Evolutionary conservation across 202 grass and related monocot genomes (phyloP).

Genomic region (Brachypodium distachyon): DNA sequence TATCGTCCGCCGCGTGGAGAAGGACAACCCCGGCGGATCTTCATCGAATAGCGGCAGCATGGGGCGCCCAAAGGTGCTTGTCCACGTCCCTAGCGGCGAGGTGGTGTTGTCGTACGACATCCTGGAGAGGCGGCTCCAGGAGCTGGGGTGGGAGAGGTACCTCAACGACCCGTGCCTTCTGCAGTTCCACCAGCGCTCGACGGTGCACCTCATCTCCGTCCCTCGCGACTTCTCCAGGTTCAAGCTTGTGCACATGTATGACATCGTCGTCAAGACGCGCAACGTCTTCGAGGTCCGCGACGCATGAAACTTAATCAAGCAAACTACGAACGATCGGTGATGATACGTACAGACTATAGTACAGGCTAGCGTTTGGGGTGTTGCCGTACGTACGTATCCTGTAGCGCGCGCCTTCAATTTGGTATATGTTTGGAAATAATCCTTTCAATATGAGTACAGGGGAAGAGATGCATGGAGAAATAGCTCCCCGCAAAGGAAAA

Average conservation of each 20-base stretch:
- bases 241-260: slow-evolving; percentile 82
- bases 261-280: slow-evolving; percentile 77
- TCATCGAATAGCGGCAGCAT: too few species aligned
- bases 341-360: too few species aligned
- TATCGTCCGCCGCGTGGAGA: slow-evolving; percentile 43
- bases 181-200: slow-evolving; percentile 73
- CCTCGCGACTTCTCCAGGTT: slow-evolving; percentile 61
- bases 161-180: slow-evolving; percentile 60
- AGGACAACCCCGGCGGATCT: neutral
- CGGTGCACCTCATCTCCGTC: slow-evolving; percentile 76
- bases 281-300: slow-evolving; percentile 84
- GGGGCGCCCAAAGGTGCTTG: slow-evolving; percentile 39
- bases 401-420: too few species aligned
- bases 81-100: slow-evolving; percentile 66
- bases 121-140: slow-evolving; percentile 46
- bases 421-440: too few species aligned
- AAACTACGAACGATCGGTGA: too few species aligned
- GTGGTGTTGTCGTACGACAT: slow-evolving; percentile 60
- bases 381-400: too few species aligned
- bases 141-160: slow-evolving; percentile 74
- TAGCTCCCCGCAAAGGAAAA: too few species aligned
- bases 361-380: too few species aligned
- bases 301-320: too few species aligned
- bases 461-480: too few species aligned
- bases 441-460: too few species aligned